Conservation (phyloP, 768 basidiomycete genomes). For the Podaxis sp. region DNA sequence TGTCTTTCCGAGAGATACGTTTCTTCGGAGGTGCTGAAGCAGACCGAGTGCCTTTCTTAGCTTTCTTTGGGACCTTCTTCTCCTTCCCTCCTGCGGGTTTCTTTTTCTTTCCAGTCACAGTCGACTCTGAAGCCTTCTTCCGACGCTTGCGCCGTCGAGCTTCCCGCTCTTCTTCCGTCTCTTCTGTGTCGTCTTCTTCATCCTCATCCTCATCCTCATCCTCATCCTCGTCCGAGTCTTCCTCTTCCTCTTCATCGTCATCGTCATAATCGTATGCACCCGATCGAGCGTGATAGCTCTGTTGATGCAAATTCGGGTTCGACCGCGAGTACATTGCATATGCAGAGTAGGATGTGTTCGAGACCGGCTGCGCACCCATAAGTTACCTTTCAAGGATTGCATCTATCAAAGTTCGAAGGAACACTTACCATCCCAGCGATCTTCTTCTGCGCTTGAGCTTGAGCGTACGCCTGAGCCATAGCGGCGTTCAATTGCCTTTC, state of each 20-base stretch:
- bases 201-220: conserved; percentile 23
- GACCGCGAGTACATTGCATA: conserved; percentile 13
- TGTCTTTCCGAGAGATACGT: not conserved
- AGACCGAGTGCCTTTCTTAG: not conserved
- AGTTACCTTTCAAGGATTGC: not conserved
- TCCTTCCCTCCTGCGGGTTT: conserved; percentile 16
- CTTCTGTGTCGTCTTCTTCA: conserved; percentile 21
- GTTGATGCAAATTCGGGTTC: conserved; percentile 15
- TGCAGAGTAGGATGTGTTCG: conserved; percentile 10
- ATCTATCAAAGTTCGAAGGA: not conserved
- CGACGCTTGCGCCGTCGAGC: conserved; percentile 3
- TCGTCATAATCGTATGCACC: conserved; percentile 22
- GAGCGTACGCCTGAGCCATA: conserved; percentile 13
- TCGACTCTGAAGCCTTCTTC: conserved; percentile 11
- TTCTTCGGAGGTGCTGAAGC: conserved; percentile 15
- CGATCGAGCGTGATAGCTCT: conserved; percentile 12
- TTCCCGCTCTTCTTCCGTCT: conserved; percentile 14
- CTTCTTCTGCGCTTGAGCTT: not conserved
- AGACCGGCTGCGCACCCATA: not conserved
- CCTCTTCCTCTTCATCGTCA: conserved; percentile 17
- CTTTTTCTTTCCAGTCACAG: conserved; percentile 17
- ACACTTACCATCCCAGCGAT: conserved; percentile 7
- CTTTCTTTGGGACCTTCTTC: conserved; percentile 11
- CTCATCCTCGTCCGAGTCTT: conserved; percentile 17
- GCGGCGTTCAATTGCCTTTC: conserved; percentile 13